Evolutionary conservation across 2,329 filamentous ascomycete genomes (phyloP).

Genomic region (Pseudocercospora vitis): DNA sequence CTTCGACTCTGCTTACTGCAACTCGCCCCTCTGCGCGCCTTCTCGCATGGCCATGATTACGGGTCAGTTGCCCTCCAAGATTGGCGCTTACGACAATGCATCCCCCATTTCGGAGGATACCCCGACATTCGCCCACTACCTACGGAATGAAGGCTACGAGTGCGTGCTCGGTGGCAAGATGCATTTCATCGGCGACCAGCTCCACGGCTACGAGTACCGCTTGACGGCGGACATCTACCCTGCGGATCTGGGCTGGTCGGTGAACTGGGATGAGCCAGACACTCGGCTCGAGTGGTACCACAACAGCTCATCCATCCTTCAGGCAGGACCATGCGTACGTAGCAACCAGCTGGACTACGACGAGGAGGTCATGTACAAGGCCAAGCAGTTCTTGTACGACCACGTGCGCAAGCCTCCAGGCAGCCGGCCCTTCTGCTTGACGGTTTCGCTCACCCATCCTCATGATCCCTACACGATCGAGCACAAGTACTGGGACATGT

Average conservation of each 20-base stretch:
- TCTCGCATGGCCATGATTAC: slow-evolving; percentile 95
- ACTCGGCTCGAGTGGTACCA: slow-evolving; percentile 91
- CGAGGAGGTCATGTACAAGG: slow-evolving; percentile 92
- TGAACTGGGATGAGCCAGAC: slow-evolving; percentile 90
- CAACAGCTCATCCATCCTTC: slow-evolving; percentile 89
- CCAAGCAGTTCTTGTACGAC: slow-evolving; percentile 86
- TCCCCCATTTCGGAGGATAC: slow-evolving; percentile 78
- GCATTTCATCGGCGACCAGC: slow-evolving; percentile 94
- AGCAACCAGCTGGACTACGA: slow-evolving; percentile 97
- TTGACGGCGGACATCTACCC: slow-evolving; percentile 96
- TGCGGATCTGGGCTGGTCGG: slow-evolving; percentile 89
- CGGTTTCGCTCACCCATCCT: slow-evolving; percentile 89
- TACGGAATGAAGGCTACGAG: slow-evolving; percentile 81
- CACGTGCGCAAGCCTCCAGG: slow-evolving; percentile 76
- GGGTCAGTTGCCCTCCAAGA: slow-evolving; percentile 85
- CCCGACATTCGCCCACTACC: slow-evolving; percentile 89
- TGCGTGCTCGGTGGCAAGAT: slow-evolving; percentile 92
- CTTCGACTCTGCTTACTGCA: slow-evolving; percentile 93
- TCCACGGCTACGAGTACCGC: slow-evolving; percentile 89
- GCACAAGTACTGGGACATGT: slow-evolving; percentile 88
- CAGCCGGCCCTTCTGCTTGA: slow-evolving; percentile 80
- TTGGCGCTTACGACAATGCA: slow-evolving; percentile 89
- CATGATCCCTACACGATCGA: slow-evolving; percentile 96
- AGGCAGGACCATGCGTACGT: slow-evolving; percentile 82
- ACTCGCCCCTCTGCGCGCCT: slow-evolving; percentile 86